phyloP scores from a whole-genome alignment of 2,329 filamentous ascomycete species.

The Botrytis cinerea region DNA sequence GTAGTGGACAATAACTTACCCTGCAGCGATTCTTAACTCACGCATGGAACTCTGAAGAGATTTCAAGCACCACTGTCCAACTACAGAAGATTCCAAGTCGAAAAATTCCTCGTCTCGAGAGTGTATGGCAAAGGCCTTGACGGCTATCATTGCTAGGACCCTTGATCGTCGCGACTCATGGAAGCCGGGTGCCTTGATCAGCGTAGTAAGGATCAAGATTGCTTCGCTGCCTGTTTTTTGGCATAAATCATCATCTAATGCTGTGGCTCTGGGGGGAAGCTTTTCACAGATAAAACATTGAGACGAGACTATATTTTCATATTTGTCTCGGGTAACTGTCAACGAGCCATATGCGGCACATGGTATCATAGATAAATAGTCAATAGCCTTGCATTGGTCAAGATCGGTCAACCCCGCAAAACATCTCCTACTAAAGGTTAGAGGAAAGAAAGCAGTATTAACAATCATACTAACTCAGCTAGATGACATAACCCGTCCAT shows the following conservation, averaged over 20 bases:
- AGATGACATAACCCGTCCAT: constrained; percentile 47
- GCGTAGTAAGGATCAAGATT: constrained; percentile 49
- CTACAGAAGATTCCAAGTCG: constrained; percentile 64
- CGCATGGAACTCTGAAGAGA: constrained; percentile 81
- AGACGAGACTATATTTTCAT: constrained; percentile 35
- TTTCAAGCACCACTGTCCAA: constrained; percentile 80
- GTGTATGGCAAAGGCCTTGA: constrained; percentile 71
- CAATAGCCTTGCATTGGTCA: constrained; percentile 54
- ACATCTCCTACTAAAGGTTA: constrained; percentile 36
- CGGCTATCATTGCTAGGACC: constrained; percentile 68
- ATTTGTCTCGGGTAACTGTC: constrained; percentile 33
- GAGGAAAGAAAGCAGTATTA: not conserved
- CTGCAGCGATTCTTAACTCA: constrained; percentile 81
- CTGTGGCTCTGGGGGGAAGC: constrained; percentile 24
- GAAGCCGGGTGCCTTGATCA: constrained; percentile 50
- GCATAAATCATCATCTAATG: constrained; percentile 28
- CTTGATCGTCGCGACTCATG: constrained; percentile 60
- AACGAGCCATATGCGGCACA: constrained; percentile 57
- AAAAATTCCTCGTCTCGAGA: constrained; percentile 60
- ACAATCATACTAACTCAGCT: constrained; percentile 49
- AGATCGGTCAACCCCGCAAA: constrained; percentile 52
- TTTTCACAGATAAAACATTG: constrained; percentile 41
- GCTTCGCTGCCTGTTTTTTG: constrained; percentile 43
- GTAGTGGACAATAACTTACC: constrained; percentile 45
- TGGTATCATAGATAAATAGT: constrained; percentile 56